phyloP scores from a whole-genome alignment of 352 stramenopile species.

The Blastocystis sp. region DNA sequence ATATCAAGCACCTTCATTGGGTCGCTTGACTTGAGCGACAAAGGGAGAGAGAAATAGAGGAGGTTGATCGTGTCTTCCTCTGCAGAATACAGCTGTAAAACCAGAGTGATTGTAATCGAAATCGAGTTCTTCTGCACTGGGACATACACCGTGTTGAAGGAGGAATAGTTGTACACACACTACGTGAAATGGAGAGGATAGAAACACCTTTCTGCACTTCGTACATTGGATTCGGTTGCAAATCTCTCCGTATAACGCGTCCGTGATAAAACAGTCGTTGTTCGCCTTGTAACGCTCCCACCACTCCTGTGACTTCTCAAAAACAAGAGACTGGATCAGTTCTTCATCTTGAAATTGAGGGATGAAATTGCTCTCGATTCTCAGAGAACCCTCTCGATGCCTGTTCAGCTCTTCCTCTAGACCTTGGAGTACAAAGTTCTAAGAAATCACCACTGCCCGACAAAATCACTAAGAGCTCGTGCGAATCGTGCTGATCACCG shows the following conservation, averaged over 20 bases:
- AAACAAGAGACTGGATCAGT: not conserved
- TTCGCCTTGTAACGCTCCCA: not conserved
- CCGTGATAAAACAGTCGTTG: conserved; percentile 32
- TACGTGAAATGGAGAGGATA: not conserved
- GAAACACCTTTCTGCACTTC: conserved; percentile 29
- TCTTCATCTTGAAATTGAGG: not conserved
- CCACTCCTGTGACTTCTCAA: not conserved
- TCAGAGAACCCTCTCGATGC: not conserved
- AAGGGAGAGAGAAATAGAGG: not conserved
- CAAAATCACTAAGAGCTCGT: conserved; percentile 27
- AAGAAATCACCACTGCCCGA: not conserved
- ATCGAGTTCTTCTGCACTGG: not conserved
- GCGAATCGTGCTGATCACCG: conserved; percentile 50
- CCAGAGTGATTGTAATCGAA: not conserved
- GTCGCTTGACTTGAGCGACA: conserved; percentile 8
- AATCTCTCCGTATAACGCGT: conserved; percentile 45
- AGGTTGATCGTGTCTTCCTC: not conserved
- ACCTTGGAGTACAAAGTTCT: conserved; percentile 54
- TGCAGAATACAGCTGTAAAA: not conserved
- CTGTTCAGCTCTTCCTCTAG: conserved; percentile 48
- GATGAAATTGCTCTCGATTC: conserved; percentile 19
- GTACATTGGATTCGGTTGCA: conserved; percentile 43
- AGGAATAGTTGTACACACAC: conserved; percentile 22
- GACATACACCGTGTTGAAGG: conserved; percentile 45
- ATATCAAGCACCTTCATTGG: conserved; percentile 32